Base-by-base conservation (phyloP, 2,329 filamentous ascomycete genomes). In the Colletotrichum liaoningense region DNA sequence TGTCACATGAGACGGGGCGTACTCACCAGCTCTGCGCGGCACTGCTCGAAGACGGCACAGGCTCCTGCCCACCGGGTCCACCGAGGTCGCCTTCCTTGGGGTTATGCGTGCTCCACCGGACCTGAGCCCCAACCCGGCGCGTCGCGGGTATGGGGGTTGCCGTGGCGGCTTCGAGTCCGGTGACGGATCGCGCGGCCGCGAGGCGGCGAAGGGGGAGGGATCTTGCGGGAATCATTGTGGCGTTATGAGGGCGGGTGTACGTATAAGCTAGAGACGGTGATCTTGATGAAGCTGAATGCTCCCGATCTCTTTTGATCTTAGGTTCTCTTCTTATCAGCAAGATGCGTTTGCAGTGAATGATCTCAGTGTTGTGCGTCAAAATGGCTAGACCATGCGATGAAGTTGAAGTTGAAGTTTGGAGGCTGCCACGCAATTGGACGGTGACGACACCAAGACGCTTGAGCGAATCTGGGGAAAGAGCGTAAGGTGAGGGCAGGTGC, bases 31-130 rank as follows among this genome's bases (percentile, higher is more conserved):
- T 74, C 30, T 75, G 74, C 5, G 63, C 56, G 2, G 28, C 5
- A 4, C 69, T 63, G 46, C 69, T 69, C 7, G 11, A 56, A 0
- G 69, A 28, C 28, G 72, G 72, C 8, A 74, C 22, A 1, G 72
- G 67, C 14, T 75, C 74, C 46, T 75, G 74, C 1, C 74, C 74
- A 1, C 68, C 67, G 16, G 74, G 74, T 0, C 72, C 74, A 19
- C 72, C 74, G 35, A 75, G 62, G 28, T 74, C 72, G 26, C 73
- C 72, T 7, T 73, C 71, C 1, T 64, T 56, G 8, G 67, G 55
- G 33, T 71, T 66, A n/a, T 42, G 16, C 26, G 59, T 57, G 3
- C 5, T 33, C 55, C 60, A 62, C 33, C 71, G 52, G 11, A 56
- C 38, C 28, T 74, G 38, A 1, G 0, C 4, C 33, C 1, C 33